Base-by-base conservation (phyloP, 2,329 filamentous ascomycete species). In the Plenodomus biglobosus region DNA sequence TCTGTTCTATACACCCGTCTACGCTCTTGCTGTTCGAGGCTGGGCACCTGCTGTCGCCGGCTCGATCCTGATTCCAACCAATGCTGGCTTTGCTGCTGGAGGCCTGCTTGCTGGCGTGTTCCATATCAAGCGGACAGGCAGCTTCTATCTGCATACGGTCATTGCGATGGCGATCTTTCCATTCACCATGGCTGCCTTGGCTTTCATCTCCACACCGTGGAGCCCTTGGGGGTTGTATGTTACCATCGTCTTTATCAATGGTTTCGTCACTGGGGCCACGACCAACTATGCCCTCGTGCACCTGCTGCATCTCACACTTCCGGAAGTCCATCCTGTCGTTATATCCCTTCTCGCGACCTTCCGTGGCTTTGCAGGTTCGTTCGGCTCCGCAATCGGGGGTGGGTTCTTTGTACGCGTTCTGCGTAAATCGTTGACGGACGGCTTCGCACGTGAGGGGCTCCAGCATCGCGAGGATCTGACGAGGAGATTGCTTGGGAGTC, bases 241-340 rank as follows among this genome's bases (percentile, higher is more conserved):
- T 6, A 52, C 77, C 3, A 71, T 81, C 15, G 79, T 90, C 1
- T 85, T 91, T 62, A 39, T 80, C 38, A 91, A 92, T 64, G 90
- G 90, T 0, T 75, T 91, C 37, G 80, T 80, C 53, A 87, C 86
- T 0, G 90, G 90, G 11, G 85, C 87, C 0, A 78, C 82, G 5
- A 74, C 92, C 48, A 94, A 92, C 70, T 95, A 95, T 71, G 88
- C 86, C 0, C 79, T 95, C 2, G 88, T 89, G 0, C 90, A 95
- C 62, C 70, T 92, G 4, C 78, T 95, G 3, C 87, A 94, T 66
- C 76, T 92, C 4, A 87, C 86, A 0, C 75, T 76, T 0, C 77
- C 81, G 0, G 78, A 82, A 6, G 83, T 84, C 1, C 87, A 92
- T 61, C 90, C 88, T 62, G 83, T 94, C 41, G 83, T 87, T 2